Evolutionary conservation across 1,139 yeast genomes (phyloP).

Genomic region (Taphrina betulina): DNA sequence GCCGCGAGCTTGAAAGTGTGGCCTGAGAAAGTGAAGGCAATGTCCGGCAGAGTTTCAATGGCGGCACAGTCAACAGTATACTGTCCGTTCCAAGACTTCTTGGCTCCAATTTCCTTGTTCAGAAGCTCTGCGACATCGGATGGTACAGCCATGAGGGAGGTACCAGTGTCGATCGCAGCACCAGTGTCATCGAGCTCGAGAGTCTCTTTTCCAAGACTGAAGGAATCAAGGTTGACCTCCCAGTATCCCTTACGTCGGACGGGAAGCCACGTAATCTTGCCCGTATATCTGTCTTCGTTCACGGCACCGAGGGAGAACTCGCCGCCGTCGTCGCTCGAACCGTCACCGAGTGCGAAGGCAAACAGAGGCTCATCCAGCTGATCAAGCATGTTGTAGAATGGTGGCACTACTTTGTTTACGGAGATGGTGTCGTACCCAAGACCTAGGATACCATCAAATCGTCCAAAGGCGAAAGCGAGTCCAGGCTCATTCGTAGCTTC

Average conservation of each 20-base stretch:
- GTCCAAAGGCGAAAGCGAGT: slow-evolving; percentile 95
- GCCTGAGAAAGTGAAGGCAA: slow-evolving; percentile 85
- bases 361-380: slow-evolving; percentile 78
- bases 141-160: slow-evolving; percentile 91
- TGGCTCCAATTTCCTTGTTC: slow-evolving; percentile 94
- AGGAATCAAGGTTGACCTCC: slow-evolving; percentile 92
- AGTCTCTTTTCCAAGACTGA: slow-evolving; percentile 85
- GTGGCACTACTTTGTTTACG: slow-evolving; percentile 85
- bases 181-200: slow-evolving; percentile 81
- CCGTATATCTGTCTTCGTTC: slow-evolving; percentile 69
- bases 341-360: slow-evolving; percentile 86
- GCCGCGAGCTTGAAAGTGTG: slow-evolving; percentile 85
- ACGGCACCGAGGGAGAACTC: slow-evolving; percentile 92
- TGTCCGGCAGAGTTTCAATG: slow-evolving; percentile 80
- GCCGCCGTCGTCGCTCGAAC: slow-evolving; percentile 69
- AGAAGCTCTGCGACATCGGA: slow-evolving; percentile 91
- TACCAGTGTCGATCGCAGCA: slow-evolving; percentile 98
- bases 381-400: slow-evolving; percentile 81
- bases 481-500: slow-evolving; percentile 98
- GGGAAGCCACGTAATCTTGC: slow-evolving; percentile 90
- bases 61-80: slow-evolving; percentile 84
- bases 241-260: slow-evolving; percentile 99
- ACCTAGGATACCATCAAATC: slow-evolving; percentile 95
- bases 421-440: slow-evolving; percentile 89
- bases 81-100: slow-evolving; percentile 96